Evolutionary conservation across 2,329 filamentous ascomycete species (phyloP), one percentile per base, ranked within the genome.

Genomic region (Tolypocladium nubicola): DNA sequence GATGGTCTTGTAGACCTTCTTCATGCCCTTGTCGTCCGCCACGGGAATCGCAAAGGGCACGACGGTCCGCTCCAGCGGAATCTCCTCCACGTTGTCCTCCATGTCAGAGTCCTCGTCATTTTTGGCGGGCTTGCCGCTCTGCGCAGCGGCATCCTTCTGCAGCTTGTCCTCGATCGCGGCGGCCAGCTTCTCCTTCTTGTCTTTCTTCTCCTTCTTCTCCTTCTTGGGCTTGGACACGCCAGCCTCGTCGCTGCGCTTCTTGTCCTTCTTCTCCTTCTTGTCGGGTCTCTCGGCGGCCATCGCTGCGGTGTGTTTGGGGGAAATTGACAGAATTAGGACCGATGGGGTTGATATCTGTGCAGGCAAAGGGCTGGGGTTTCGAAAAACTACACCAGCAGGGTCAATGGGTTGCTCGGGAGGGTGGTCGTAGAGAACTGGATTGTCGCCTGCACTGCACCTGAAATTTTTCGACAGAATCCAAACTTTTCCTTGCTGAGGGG

Each of bases 1-100:
- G 61, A 81, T 79, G 40, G 75, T 76, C 77, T 81, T 81, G 73
- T 79, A 76, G 56, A 80, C 72, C 77, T 82, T 83, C 78, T 84
- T 84, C 69, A 80, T 79, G 55, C 76, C 81, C 80, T 95, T 94
- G 61, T 90, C 89, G 62, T 91, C 86, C 35, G 87, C 87, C 60
- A 95, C 76, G 39, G 90, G 89, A 65, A 88, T 80, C 58, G 92
- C 90, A 69, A 96, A 94, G 37, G 91, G 88, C 57, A 95, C 89
- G 53, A 95, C 77, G 58, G 86, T 84, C 65, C 79, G 68, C 71
- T 77, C 74, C 57, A 78, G 69, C 54, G 72, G 66, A 38, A 68
- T 57, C 55, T 78, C 66, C 52, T 76, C 75, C 49, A 73, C 65
- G 63, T 73, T 75, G 55, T 75, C 73, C 53, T 79, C 77, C 52